Evolutionary conservation across 495 filamentous ascomycete genomes (phyloP).

Genomic region (Venustampulla echinocandica): DNA sequence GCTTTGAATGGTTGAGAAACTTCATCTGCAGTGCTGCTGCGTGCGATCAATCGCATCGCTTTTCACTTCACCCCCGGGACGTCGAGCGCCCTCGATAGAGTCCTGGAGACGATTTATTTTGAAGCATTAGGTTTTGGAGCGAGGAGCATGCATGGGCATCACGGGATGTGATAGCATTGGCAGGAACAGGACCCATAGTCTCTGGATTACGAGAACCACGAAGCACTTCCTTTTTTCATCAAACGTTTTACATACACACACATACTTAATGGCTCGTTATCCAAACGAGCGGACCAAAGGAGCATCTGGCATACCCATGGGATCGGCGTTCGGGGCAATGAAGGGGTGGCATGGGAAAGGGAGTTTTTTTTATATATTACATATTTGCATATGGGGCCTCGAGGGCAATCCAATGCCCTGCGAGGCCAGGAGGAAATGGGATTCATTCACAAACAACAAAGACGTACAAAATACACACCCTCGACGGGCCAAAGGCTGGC

Average conservation of each 20-base stretch:
- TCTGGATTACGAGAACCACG: constrained; percentile 5
- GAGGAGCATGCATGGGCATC: constrained; percentile 1
- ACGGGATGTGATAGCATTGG: constrained; percentile 2
- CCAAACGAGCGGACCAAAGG: background rate
- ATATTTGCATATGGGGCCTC: too few species aligned
- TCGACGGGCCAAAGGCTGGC: constrained; percentile 15
- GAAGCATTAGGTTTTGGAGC: constrained; percentile 3
- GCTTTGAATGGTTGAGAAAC: constrained; percentile 11
- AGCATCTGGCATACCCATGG: constrained; percentile 12
- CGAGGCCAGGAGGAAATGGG: too few species aligned
- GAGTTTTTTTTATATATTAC: too few species aligned
- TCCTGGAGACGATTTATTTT: constrained; percentile 7
- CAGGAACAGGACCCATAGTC: background rate
- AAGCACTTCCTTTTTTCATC: constrained; percentile 4
- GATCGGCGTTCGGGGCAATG: constrained; percentile 20
- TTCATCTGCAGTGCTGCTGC: constrained; percentile 4
- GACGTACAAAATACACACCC: constrained; percentile 4
- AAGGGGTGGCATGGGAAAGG: too few species aligned
- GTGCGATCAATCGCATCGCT: constrained; percentile 2
- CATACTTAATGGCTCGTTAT: constrained; percentile 7
- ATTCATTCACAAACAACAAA: too few species aligned
- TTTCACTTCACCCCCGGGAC: constrained; percentile 1
- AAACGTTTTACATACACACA: background rate
- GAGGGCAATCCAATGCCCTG: too few species aligned
- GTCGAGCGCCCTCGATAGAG: constrained; percentile 4